Evolutionary conservation across 768 basidiomycete species (phyloP).

Genomic region (Hygrophoropsis aurantiaca): DNA sequence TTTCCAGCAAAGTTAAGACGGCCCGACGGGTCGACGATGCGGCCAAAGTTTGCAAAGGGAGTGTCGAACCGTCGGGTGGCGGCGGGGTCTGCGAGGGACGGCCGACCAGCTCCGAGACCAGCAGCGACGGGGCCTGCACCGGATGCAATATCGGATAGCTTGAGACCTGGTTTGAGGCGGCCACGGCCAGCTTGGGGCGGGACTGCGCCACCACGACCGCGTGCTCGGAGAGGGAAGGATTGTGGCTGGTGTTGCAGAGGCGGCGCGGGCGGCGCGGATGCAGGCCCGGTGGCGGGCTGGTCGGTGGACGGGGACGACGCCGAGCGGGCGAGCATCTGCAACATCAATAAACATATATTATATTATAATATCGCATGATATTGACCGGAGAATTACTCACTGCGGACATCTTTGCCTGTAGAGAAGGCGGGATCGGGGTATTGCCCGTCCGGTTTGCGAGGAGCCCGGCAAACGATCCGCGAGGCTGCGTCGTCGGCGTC

Average conservation of each 20-base stretch:
- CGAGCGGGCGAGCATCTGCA: conserved; percentile 47
- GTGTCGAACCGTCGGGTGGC: conserved; percentile 51
- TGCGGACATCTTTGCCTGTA: conserved; percentile 93
- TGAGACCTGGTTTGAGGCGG: conserved; percentile 51
- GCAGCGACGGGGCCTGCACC: conserved; percentile 57
- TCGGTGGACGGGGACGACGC: conserved; percentile 25
- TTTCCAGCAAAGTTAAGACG: conserved; percentile 91
- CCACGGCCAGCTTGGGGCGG: conserved; percentile 42
- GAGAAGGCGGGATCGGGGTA: conserved; percentile 81
- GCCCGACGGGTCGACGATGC: conserved; percentile 97
- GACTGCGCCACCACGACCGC: conserved; percentile 30
- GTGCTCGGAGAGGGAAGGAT: conserved; percentile 31
- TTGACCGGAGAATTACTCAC: conserved; percentile 42
- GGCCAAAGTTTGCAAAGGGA: conserved; percentile 90
- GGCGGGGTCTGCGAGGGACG: conserved; percentile 43
- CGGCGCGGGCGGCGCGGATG: conserved; percentile 23
- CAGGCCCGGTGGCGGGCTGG: conserved; percentile 39
- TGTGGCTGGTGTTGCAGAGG: conserved; percentile 32
- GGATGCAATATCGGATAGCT: conserved; percentile 60
- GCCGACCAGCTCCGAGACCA: conserved; percentile 71
- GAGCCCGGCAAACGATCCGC: too few relatives aligned
- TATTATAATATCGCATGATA: too few relatives aligned
- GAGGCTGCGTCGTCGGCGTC: too few relatives aligned
- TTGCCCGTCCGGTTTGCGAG: conserved; percentile 43
- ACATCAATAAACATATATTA: too few relatives aligned